Conservation (phyloP, 2,329 filamentous ascomycete genomes). For the Colletotrichum sp. region DNA sequence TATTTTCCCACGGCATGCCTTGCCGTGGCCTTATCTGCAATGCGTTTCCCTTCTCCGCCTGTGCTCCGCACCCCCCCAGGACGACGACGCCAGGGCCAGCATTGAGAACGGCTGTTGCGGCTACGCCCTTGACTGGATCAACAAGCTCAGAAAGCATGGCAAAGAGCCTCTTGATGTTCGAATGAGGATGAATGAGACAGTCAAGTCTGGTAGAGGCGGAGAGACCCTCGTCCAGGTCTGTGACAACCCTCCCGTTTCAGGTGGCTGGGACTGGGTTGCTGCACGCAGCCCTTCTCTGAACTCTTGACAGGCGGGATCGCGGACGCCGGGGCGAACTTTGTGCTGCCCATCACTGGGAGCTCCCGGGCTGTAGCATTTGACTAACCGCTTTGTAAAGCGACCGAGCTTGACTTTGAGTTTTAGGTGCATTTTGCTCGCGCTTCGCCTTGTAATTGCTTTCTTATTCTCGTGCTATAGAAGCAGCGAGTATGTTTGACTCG, state of each 20-base stretch:
- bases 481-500: background rate
- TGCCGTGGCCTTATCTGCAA: background rate
- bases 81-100: background rate
- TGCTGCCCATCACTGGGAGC: background rate
- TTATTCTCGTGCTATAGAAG: background rate
- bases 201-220: background rate
- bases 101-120: background rate
- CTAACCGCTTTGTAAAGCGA: slow-evolving; percentile 17
- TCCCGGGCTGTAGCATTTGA: background rate
- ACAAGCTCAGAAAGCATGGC: background rate
- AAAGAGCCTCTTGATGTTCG: background rate
- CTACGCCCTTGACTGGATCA: background rate
- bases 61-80: background rate
- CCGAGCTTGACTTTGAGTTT: background rate
- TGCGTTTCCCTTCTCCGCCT: background rate
- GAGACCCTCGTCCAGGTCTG: slow-evolving; percentile 9
- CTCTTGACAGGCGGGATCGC: slow-evolving; percentile 17
- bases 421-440: background rate
- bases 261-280: slow-evolving; percentile 8
- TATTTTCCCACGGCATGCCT: background rate
- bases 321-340: slow-evolving; percentile 1
- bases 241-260: slow-evolving; percentile 24
- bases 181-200: background rate
- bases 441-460: background rate
- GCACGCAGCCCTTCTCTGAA: background rate